phyloP scores from a whole-genome alignment of 306 rosid species.

The Fragaria iinumae region DNA sequence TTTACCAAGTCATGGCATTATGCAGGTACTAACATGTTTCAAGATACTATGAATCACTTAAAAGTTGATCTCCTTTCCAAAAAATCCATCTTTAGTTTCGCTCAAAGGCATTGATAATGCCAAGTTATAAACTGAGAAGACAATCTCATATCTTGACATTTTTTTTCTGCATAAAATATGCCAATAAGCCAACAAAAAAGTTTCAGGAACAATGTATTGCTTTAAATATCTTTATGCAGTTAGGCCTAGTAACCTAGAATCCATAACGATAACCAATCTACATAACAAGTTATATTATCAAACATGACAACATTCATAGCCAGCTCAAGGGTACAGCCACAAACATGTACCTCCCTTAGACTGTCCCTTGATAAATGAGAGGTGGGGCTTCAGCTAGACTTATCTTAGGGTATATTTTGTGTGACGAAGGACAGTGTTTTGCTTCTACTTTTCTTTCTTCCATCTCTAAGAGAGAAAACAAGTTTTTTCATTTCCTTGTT shows the following conservation, averaged over 20 bases:
- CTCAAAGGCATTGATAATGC: neutral
- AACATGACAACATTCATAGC: slow-evolving; percentile 4
- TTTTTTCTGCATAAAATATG: neutral
- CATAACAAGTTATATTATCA: neutral
- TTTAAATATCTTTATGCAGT: neutral
- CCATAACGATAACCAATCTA: neutral
- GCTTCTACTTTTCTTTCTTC: neutral
- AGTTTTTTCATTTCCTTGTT: neutral
- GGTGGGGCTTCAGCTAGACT: neutral
- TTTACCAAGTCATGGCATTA: slow-evolving; percentile 1
- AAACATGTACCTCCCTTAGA: neutral
- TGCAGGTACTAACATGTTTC: neutral
- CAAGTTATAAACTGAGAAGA: neutral
- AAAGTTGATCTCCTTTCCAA: neutral
- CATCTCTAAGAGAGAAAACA: neutral
- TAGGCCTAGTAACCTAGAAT: neutral
- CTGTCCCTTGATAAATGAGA: neutral
- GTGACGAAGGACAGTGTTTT: neutral
- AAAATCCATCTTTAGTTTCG: neutral
- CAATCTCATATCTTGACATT: slow-evolving; percentile 1
- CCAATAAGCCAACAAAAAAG: neutral
- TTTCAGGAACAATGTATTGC: neutral
- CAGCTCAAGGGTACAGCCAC: neutral
- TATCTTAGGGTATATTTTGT: neutral
- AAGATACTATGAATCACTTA: neutral